A percentile compares a stretch with the other conserved stretches of the same genome.
These are phyloP conservation scores for Fusarium hostae DNA, from an alignment of 2,329 filamentous ascomycete species.

Conservation along the genomic window DNA sequence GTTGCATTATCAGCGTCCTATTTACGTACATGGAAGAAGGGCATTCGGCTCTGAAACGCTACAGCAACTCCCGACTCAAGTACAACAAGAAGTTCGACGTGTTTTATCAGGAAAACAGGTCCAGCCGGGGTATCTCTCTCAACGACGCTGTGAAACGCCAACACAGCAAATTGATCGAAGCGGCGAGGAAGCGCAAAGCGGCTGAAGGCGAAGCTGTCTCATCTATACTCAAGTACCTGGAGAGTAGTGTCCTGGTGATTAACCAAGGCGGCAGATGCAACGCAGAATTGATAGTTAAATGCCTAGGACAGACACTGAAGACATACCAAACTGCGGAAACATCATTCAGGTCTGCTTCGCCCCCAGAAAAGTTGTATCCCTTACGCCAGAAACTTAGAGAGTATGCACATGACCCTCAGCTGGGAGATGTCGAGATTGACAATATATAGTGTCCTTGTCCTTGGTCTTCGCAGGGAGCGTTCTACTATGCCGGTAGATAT, in stretches of 20 bases:
- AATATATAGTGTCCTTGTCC: background rate
- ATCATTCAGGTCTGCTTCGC: accelerated
- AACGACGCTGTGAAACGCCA: background rate
- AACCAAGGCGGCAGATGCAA: background rate
- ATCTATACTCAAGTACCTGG: accelerated
- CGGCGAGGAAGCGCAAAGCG: accelerated
- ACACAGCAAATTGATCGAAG: background rate
- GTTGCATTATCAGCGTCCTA: background rate
- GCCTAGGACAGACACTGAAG: background rate
- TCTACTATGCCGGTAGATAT: background rate
- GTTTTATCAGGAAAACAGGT: background rate
- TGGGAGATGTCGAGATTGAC: background rate
- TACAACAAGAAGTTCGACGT: background rate
- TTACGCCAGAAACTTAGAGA: accelerated
- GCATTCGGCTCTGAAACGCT: accelerated
- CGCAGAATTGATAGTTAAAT: background rate
- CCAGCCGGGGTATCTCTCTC: accelerated
- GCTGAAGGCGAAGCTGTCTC: background rate
- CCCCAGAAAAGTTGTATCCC: accelerated
- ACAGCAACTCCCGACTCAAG: background rate
- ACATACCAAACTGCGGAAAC: accelerated
- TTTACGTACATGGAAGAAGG: background rate
- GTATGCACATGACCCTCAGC: accelerated
- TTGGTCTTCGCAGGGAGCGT: background rate
- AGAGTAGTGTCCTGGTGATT: background rate